Evolutionary conservation across 129 eudicot genomes (phyloP).

Genomic region (Silybum marianum): DNA sequence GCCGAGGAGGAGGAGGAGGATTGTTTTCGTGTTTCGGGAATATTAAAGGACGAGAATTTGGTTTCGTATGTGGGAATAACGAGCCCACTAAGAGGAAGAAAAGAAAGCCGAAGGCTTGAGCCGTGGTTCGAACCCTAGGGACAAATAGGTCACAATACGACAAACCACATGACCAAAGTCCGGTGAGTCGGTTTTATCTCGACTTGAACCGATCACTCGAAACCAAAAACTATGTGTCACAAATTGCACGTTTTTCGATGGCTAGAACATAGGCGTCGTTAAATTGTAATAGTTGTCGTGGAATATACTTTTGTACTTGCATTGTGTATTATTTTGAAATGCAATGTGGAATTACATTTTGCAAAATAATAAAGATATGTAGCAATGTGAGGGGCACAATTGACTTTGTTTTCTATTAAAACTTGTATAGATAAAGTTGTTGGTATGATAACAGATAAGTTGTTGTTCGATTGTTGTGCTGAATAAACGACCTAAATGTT

Average conservation of each 20-base stretch:
- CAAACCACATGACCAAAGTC: neutral
- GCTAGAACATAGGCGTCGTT: neutral
- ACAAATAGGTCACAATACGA: neutral
- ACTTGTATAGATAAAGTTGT: too few species aligned
- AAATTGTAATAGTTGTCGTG: neutral
- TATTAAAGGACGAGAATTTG: conserved; percentile 31
- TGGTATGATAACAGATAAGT: too few species aligned
- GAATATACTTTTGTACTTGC: neutral
- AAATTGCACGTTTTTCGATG: neutral
- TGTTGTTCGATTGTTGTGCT: too few species aligned
- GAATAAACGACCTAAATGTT: too few species aligned
- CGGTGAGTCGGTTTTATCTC: neutral
- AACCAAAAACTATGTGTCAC: neutral
- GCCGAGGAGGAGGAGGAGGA: conserved; percentile 8
- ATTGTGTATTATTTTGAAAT: too few species aligned
- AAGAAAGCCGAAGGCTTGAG: neutral
- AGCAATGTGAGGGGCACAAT: too few species aligned
- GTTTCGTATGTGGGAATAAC: conserved; percentile 30
- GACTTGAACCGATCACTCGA: neutral
- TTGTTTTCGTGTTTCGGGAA: conserved; percentile 46
- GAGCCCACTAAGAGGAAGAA: conserved; percentile 22
- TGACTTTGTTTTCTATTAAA: too few species aligned
- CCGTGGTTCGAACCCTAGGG: neutral
- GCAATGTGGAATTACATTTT: too few species aligned
- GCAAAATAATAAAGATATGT: too few species aligned